Evolutionary conservation across 1,139 yeast species (phyloP).

Genomic region (Saccharomycopsis hybrid): DNA sequence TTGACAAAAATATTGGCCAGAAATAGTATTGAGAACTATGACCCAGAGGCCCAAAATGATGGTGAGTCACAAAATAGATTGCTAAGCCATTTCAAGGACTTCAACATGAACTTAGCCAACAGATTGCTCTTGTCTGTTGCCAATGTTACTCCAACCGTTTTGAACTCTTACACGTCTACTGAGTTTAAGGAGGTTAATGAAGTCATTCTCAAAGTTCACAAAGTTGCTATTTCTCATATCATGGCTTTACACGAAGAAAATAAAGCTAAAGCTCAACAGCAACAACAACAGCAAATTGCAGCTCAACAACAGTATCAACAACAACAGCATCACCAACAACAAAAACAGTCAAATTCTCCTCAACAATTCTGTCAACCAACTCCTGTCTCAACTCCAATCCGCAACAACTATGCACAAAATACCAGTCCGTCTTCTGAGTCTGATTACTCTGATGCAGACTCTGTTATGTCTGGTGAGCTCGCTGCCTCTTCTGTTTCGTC

Average conservation of each 20-base stretch:
- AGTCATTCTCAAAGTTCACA: slow-evolving; percentile 17
- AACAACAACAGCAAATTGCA: slow-evolving; percentile 4
- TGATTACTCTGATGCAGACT: slow-evolving; percentile 18
- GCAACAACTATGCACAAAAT: slow-evolving; percentile 2
- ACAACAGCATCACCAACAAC: not conserved
- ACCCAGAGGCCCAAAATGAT: not conserved
- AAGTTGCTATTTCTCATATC: slow-evolving; percentile 21
- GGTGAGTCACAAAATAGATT: slow-evolving; percentile 4
- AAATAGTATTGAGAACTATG: slow-evolving; percentile 14
- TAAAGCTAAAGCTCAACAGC: slow-evolving; percentile 5
- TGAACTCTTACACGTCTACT: slow-evolving; percentile 17
- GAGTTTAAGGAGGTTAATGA: slow-evolving; percentile 18
- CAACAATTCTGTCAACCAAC: slow-evolving; percentile 15
- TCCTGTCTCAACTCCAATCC: slow-evolving; percentile 17
- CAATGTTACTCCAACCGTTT: slow-evolving; percentile 19
- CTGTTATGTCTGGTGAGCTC: slow-evolving; percentile 14
- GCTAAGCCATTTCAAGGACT: slow-evolving; percentile 9
- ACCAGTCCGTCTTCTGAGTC: slow-evolving; percentile 6
- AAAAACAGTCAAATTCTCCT: not conserved
- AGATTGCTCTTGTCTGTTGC: slow-evolving; percentile 17
- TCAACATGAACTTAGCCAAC: slow-evolving; percentile 19
- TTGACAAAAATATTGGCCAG: slow-evolving; percentile 13
- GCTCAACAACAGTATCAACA: not conserved
- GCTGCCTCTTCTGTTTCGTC: slow-evolving; percentile 4
- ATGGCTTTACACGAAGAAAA: slow-evolving; percentile 21